Evolutionary conservation across 1,284 basidiomycete species (phyloP), one percentile per base, ranked within the genome.

Genomic region (Leccinum pachyderme): DNA sequence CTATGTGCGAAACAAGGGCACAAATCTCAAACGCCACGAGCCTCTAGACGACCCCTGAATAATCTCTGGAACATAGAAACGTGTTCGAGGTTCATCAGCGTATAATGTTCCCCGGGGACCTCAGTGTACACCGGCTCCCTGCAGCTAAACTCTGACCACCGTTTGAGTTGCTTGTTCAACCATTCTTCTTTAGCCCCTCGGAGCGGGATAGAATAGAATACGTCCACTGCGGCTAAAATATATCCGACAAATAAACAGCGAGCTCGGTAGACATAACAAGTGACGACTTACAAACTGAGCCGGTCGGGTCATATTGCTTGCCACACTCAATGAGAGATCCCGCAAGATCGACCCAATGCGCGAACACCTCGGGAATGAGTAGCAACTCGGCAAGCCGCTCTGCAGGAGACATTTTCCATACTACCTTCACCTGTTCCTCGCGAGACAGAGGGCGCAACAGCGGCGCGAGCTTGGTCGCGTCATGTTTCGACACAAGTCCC

Each of bases 51-150:
- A 25, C 4, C 55, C 8, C 70, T 60, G 56, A 69, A 71, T 50
- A 72, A 69, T 55, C 63, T 69, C 56, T 69, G 70, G 64, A 69
- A 71, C 2, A 53, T 57, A 4, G 69, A 64, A 9, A 69, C 70
- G 27, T 72, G 68, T 44, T 72, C 69, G 46, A 67, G 65, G 56
- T 72, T 64, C 70, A 69, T 72, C 31, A 69, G 62, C 5, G 68
- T 72, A 53, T 69, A 69, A 51, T 69, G 68, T 7, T 64, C 64
- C 47, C 68, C 70, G 0, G 70, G 70, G 2, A 72, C 68, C 18
- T 69, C 68, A 4, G 58, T 69, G 5, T 62, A 69, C 8, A 60
- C 13, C 7, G 68, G 54, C 12, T 25, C 22, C 12, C 12, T 39
- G 22, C 67, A 65, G 35, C 63, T 59, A 29, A 67, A 69, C 6